Evolutionary conservation across 2,329 filamentous ascomycete genomes (phyloP).

Genomic region (Pseudophaeomoniella oleicola): DNA sequence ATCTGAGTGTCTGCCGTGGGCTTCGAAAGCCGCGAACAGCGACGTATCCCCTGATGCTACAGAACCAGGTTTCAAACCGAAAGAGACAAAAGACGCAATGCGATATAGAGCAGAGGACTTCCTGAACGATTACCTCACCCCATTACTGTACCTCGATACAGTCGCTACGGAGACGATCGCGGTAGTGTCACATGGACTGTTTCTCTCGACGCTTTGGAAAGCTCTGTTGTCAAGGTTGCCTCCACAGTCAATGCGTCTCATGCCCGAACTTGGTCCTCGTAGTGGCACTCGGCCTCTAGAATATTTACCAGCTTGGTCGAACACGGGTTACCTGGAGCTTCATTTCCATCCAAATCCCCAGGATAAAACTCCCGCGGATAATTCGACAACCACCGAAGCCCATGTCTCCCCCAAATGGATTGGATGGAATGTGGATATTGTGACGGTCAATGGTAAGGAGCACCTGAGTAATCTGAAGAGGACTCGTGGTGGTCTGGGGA

Average conservation of each 20-base stretch:
- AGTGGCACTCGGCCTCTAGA: constrained; percentile 26
- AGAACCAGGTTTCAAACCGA: constrained; percentile 34
- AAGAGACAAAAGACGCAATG: constrained; percentile 58
- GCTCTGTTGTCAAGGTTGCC: constrained; percentile 44
- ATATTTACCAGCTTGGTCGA: constrained; percentile 46
- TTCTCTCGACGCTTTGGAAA: constrained; percentile 56
- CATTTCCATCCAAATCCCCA: constrained; percentile 6
- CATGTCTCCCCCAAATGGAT: constrained; percentile 7
- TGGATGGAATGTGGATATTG: constrained; percentile 37
- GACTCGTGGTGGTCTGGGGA: constrained; percentile 71
- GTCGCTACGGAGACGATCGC: constrained; percentile 34
- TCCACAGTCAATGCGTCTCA: constrained; percentile 28
- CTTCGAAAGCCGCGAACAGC: constrained; percentile 7
- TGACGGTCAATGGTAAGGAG: constrained; percentile 51
- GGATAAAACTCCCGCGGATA: background rate
- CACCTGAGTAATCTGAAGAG: constrained; percentile 65
- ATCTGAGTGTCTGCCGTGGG: constrained; percentile 19
- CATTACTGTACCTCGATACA: constrained; percentile 30
- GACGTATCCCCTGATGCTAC: constrained; percentile 12
- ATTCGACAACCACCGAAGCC: background rate
- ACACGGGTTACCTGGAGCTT: constrained; percentile 48
- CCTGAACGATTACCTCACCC: constrained; percentile 47
- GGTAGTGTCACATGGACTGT: constrained; percentile 71
- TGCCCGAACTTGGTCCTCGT: constrained; percentile 24
- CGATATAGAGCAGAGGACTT: constrained; percentile 49